A percentile compares a stretch with the other conserved stretches of the same genome.
Conservation (phyloP, 148 eudicot genomes). For the Drosera capensis region DNA sequence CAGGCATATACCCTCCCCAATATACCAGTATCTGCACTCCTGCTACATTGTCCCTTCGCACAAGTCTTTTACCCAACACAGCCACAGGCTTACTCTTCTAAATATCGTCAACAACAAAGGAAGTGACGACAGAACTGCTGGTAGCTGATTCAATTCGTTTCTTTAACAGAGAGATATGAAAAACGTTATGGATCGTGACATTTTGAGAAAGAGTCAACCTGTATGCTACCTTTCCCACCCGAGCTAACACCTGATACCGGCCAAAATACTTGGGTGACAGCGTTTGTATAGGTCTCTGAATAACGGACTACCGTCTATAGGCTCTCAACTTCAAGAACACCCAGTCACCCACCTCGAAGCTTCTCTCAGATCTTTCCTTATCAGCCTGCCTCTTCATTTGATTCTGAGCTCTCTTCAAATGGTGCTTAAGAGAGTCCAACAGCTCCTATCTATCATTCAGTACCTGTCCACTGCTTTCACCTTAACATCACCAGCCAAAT, state of each 20-base stretch:
- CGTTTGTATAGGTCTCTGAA: background rate
- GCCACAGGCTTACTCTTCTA: background rate
- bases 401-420: background rate
- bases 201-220: background rate
- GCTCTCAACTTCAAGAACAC: background rate
- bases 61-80: background rate
- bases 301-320: background rate
- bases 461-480: background rate
- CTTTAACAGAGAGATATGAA: background rate
- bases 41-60: background rate
- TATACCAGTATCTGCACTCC: background rate
- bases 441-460: background rate
- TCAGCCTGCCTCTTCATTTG: background rate
- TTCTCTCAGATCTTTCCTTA: background rate
- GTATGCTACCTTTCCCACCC: background rate
- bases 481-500: background rate
- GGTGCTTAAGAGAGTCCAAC: background rate
- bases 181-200: background rate
- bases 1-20: background rate
- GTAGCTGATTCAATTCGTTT: background rate
- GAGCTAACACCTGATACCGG: background rate
- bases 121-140: background rate
- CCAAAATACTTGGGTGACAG: background rate
- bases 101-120: background rate
- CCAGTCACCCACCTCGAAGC: slow-evolving; percentile 1